Conservation (phyloP, 495 filamentous ascomycete genomes). For the Trichocladium uniseriatum region DNA sequence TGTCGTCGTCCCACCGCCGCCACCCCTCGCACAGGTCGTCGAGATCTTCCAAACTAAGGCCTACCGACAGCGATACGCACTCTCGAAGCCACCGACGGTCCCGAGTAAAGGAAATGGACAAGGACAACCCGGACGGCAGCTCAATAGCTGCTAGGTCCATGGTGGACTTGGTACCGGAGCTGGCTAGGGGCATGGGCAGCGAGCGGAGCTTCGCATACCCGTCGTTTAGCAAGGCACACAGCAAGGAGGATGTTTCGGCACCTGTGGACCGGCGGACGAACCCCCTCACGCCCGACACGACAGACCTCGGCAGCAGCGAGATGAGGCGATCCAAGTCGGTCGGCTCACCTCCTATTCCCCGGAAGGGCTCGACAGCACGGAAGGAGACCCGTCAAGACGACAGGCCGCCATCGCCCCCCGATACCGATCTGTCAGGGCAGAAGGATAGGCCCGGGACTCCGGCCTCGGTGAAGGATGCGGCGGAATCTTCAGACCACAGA, state of each 20-base stretch:
- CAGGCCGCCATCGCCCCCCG: conserved; percentile 46
- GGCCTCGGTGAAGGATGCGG: conserved; percentile 26
- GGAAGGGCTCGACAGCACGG: conserved; percentile 23
- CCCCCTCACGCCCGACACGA: conserved; percentile 69
- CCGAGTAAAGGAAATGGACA: conserved; percentile 34
- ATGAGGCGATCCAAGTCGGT: conserved; percentile 33
- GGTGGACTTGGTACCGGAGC: conserved; percentile 43
- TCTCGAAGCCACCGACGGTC: conserved; percentile 33
- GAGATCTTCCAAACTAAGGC: conserved; percentile 30
- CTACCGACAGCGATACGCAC: conserved; percentile 32
- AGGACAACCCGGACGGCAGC: conserved; percentile 19
- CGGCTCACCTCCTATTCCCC: conserved; percentile 16
- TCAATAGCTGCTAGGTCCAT: conserved; percentile 28
- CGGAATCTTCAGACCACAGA: conserved; percentile 22
- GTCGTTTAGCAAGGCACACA: conserved; percentile 78
- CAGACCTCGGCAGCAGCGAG: conserved; percentile 55
- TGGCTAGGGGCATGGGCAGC: conserved; percentile 31
- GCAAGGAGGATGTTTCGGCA: conserved; percentile 57
- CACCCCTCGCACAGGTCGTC: conserved; percentile 22
- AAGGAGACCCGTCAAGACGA: conserved; percentile 31
- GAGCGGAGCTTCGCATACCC: conserved; percentile 67
- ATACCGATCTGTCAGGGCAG: conserved; percentile 45
- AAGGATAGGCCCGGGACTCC: conserved; percentile 32
- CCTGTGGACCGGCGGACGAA: conserved; percentile 32
- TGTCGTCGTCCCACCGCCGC: conserved; percentile 9